These are phyloP conservation scores for Backusella sp. DNA, from an alignment of 192 early-diverging fungal genomes.

Conservation along the genomic window DNA sequence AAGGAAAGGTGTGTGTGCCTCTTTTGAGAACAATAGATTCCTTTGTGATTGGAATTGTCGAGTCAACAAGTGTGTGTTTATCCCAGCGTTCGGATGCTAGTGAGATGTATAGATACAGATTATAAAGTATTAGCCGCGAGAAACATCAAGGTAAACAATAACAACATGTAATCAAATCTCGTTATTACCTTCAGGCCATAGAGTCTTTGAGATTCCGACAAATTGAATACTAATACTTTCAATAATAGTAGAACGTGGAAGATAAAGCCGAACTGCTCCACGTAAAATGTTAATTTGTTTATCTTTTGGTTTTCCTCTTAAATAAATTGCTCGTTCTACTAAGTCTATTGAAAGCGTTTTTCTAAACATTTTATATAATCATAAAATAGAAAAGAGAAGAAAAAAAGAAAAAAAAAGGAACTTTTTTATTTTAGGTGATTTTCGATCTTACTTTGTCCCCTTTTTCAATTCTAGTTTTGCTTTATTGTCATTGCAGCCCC, in stretches of 20 bases:
- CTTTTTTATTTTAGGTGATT: background rate
- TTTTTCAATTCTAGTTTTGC: background rate
- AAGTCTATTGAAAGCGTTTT: constrained; percentile 31
- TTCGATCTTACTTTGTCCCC: background rate
- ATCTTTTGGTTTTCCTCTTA: constrained; percentile 20
- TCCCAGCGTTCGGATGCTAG: constrained; percentile 24
- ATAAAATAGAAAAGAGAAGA: constrained; percentile 1
- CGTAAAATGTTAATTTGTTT: constrained; percentile 27
- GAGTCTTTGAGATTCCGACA: constrained; percentile 32
- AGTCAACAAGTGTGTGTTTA: constrained; percentile 27
- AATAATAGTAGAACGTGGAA: constrained; percentile 3
- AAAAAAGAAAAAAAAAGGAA: constrained; percentile 11
- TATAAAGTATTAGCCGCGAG: background rate
- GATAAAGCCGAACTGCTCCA: constrained; percentile 20
- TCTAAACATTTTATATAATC: constrained; percentile 16
- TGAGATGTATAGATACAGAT: background rate
- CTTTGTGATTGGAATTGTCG: constrained; percentile 4
- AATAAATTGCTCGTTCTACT: constrained; percentile 29
- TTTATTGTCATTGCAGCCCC: background rate
- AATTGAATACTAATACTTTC: constrained; percentile 23
- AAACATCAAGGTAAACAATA: constrained; percentile 2
- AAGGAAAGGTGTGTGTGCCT: constrained; percentile 25
- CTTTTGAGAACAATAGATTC: constrained; percentile 1
- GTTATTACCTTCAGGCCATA: constrained; percentile 33
- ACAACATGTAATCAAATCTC: background rate